Evolutionary conservation across 2,329 filamentous ascomycete species (phyloP).

Genomic region (Aspergillus aculeatus): DNA sequence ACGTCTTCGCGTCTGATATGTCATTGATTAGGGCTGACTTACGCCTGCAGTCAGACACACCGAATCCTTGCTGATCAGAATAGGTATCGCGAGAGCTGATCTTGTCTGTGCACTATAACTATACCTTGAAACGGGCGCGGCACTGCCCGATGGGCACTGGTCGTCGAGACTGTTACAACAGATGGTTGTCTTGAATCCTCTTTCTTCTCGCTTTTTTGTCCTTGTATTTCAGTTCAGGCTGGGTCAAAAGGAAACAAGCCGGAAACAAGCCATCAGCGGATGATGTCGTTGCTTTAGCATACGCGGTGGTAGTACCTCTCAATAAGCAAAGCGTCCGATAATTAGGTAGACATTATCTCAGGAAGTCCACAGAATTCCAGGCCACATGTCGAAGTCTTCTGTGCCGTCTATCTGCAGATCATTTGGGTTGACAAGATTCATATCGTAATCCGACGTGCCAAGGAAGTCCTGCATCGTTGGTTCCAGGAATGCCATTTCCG

Average conservation of each 20-base stretch:
- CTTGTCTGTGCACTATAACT: too few relatives aligned
- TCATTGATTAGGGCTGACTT: neutral
- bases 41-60: too few relatives aligned
- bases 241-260: neutral
- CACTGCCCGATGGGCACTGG: too few relatives aligned
- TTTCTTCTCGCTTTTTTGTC: too few relatives aligned
- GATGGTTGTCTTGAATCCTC: too few relatives aligned
- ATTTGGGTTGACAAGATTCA: constrained; percentile 14
- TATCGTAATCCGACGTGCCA: constrained; percentile 21
- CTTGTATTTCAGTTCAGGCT: neutral
- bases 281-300: neutral
- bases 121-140: too few relatives aligned
- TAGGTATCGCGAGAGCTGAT: too few relatives aligned
- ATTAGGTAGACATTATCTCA: neutral
- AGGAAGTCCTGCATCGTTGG: constrained; percentile 28
- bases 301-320: too few relatives aligned
- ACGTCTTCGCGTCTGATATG: neutral
- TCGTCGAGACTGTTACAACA: too few relatives aligned
- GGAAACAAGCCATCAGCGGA: neutral
- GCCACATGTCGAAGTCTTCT: constrained; percentile 6
- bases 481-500: constrained; percentile 26
- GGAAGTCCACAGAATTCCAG: constrained; percentile 10
- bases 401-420: constrained; percentile 6
- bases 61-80: too few relatives aligned
- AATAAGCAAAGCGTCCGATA: too few relatives aligned